These are phyloP conservation scores for Raffaelea deltoideospora DNA, from an alignment of 2,329 filamentous ascomycete genomes.

Conservation along the genomic window DNA sequence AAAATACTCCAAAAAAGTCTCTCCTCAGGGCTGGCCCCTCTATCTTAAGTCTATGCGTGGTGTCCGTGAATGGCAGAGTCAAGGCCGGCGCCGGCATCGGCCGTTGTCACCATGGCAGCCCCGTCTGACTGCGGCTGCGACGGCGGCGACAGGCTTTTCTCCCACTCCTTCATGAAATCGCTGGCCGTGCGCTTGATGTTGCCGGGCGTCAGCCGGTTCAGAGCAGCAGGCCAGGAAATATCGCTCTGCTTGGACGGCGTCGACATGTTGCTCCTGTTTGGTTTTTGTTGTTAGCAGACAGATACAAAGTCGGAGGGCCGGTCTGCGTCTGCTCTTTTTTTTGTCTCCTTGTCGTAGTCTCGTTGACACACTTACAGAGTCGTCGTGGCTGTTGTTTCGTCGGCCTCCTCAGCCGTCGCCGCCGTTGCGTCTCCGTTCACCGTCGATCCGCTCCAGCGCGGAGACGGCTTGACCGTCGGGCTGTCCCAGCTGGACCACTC, in stretches of 20 bases:
- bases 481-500: slow-evolving; percentile 53
- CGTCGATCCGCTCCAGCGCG: slow-evolving; percentile 50
- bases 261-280: background rate
- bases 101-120: no score
- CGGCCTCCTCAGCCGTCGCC: slow-evolving; percentile 23
- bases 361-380: slow-evolving; percentile 33
- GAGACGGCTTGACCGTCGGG: slow-evolving; percentile 30
- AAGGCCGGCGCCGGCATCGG: no score
- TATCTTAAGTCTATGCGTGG: no score
- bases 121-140: no score
- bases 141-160: slow-evolving; percentile 44
- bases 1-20: no score
- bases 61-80: no score
- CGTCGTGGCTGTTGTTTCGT: slow-evolving; percentile 28
- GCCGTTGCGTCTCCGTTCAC: slow-evolving; percentile 25
- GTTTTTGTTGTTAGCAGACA: slow-evolving; percentile 2
- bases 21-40: no score
- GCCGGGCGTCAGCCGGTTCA: slow-evolving; percentile 57
- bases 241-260: slow-evolving; percentile 31
- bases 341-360: background rate
- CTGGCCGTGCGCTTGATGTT: slow-evolving; percentile 73
- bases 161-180: slow-evolving; percentile 81
- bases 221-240: slow-evolving; percentile 47
- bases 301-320: background rate
- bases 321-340: background rate